Conservation (phyloP, 1,139 yeast genomes). For the Geotrichum europaeum region DNA sequence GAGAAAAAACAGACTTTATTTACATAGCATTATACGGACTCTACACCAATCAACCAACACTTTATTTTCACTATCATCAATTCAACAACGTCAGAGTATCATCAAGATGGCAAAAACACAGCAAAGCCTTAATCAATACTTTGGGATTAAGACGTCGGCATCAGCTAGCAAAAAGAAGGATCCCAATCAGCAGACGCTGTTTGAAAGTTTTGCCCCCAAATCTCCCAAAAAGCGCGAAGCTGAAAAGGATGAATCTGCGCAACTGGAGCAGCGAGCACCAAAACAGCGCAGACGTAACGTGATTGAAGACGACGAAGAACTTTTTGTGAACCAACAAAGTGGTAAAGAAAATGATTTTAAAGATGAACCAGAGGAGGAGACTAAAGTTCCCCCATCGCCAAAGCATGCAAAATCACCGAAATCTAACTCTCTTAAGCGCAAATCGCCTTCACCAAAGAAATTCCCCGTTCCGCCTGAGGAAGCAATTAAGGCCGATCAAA, state of each 20-base stretch:
- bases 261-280: not conserved
- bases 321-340: not conserved
- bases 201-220: not conserved
- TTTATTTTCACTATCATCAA: not conserved
- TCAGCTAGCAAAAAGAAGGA: not conserved
- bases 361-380: not conserved
- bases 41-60: not conserved
- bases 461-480: not conserved
- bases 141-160: slow-evolving; percentile 1
- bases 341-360: not conserved
- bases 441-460: not conserved
- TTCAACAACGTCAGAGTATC: not conserved
- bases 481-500: not conserved
- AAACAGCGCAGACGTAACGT: slow-evolving; percentile 3
- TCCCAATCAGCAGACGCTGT: not conserved
- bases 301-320: slow-evolving; percentile 6
- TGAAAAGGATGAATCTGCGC: not conserved
- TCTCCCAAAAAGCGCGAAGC: not conserved
- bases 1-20: not conserved
- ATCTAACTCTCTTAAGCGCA: not conserved
- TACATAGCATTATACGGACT: not conserved
- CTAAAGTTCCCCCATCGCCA: not conserved
- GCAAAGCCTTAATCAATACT: slow-evolving; percentile 8
- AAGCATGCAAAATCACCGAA: not conserved
- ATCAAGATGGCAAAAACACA: slow-evolving; percentile 5